Evolutionary conservation across 805 yeast species (phyloP), one percentile per base, ranked within the genome.

Genomic region (Clavispora fructus): DNA sequence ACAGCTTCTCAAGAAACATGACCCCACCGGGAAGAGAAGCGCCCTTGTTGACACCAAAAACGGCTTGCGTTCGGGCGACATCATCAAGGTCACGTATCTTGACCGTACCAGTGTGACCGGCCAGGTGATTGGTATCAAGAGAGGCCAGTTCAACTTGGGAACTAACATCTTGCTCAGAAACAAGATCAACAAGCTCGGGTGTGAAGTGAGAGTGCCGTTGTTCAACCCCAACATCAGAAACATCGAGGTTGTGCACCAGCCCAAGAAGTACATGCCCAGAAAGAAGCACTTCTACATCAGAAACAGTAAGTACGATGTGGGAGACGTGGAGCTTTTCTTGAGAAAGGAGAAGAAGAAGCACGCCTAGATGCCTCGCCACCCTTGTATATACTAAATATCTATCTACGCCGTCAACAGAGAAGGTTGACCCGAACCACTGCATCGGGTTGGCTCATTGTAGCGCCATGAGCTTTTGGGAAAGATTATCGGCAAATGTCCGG

Each of bases 241-340:
- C 64, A 74, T 92, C 44, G 97, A 91, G 66, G 65, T 90, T 35
- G 65, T 92, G 51, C 78, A 86, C 65, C 83, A 83, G 65, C 92
- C 95, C 33, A 65, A 69, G 52, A 79, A 77, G 60, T 83, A 88
- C 66, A 80, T 85, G 73, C 59, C 71, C 11, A 82, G 96, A 78
- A 80, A 82, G 68, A 92, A 88, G 74, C 92, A 89, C 58, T 91
- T 85, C 75, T 94, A 88, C 68, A 85, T 94, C 61, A 85, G 97
- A 71, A 85, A 78, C 65, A 75, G 84, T 43, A 82, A 80, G 60
- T 69, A 82, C 64, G 95, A 87, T 65, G 59, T 56, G 35, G 84
- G 82, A 52, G 90, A 85, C 61, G 64, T 85, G 49, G 87, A 81
- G 57, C 64, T 56, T 7, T 61, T 61, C 48, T 55, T 70, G 46